Base-by-base conservation (phyloP, 2,329 filamentous ascomycete species). In the Pseudocercospora musae region DNA sequence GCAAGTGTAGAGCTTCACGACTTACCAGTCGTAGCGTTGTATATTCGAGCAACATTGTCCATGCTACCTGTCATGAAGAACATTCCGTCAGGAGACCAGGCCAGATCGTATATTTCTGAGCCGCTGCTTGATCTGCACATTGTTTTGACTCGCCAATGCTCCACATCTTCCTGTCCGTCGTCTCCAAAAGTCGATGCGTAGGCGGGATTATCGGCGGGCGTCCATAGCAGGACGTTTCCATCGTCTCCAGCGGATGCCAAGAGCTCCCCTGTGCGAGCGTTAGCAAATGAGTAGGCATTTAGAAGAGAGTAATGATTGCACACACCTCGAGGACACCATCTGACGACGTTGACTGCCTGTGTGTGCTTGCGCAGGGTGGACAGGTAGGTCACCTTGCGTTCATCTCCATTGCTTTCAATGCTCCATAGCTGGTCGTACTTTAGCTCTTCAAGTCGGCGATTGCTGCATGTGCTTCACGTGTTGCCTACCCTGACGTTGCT, bases 41-140 rank as follows among this genome's bases (percentile, higher is more conserved):
- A 98, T 71, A 99, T 98, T 63, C 94, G 87, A 62, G 95, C 93
- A 75, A 98, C 89, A 76, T 99, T 99, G 80, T 99, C 95, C 93
- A 99, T 98, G 79, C 95, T 98, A 42, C 95, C 95, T 23, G 96
- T 97, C 71, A 99, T 97, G 80, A 99, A 96, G 79, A 96, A 95
- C 42, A 88, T 82, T 42, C 91, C 92, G 77, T 99, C 95, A n/a
- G 96, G 96, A 54, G 95, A 98, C 96, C 95, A 99, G 56, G 95
- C 95, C 61, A 99, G 81, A 77, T 99, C 95, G 78, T 99, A 99
- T 69, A 99, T 98, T 77, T 99, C 95, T 10, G 93, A 92, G 37
- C 93, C 94, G 33, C 65, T 73, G 65, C 90, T 91, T 50, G 93
- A 96, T 65, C 95, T 87, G 78, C 93, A 98, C 95, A 98, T 98